Evolutionary conservation across 148 eudicot genomes (phyloP), one percentile per base, ranked within the genome.

Genomic region (Chenopodium formosanum): DNA sequence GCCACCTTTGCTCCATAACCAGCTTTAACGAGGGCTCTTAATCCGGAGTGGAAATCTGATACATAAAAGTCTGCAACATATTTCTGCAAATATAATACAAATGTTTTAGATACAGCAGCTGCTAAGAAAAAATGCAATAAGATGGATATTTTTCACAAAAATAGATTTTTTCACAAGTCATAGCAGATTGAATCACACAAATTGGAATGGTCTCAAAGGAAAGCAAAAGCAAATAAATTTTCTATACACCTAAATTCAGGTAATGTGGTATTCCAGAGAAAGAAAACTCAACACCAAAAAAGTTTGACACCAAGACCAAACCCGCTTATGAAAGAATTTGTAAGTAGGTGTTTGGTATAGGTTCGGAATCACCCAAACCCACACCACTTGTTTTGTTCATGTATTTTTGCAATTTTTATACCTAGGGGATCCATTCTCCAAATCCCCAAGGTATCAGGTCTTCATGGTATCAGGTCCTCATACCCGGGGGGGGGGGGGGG

Each of bases 1-100:
- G 93, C 89, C 60, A 92, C 97, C 89, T 93, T 95, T 10, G 96
- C 94, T 64, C 98, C 98, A 86, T 93, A 90, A n/a, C 98, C 98
- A 74, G 93, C 88, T 88, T 95, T 95, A 47, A 95, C 98, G 8
- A 90, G 88, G 84, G 97, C 98, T 90, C 98, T 92, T 75, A 93
- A 87, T 64, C 98, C 98, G 40, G 98, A 82, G 65, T 95, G 96
- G 83, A 91, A 91, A 86, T 95, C 98, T 10, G 98, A 95, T 78
- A 95, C 85, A 79, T 95, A 95, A 84, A 95, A 95, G 83, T 95
- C 98, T 71, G 93, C 93, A 76, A 90, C 93, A 66, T 95, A 84
- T 85, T 87, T 95, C 98, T 95, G 97, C 82, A 65, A 76, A 81
- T 58, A 68, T 9, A 52, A 17, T 52, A 47, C 56, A 86, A n/a